These are phyloP conservation scores for Inga laurina DNA, from an alignment of 306 rosid genomes.

Conservation along the genomic window DNA sequence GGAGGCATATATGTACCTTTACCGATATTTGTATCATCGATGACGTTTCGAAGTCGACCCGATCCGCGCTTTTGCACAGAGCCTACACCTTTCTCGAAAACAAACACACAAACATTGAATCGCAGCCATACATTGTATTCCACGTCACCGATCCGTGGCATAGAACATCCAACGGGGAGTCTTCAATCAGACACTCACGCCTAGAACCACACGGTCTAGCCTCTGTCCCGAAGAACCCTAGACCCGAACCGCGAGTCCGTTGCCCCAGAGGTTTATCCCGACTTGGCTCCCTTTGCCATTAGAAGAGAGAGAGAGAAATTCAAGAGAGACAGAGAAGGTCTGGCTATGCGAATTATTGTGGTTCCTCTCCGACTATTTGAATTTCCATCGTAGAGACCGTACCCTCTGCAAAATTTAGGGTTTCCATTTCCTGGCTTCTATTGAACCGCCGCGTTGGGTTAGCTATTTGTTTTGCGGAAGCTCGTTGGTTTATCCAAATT, in stretches of 20 bases:
- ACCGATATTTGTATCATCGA: constrained; percentile 35
- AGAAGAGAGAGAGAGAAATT: constrained; percentile 43
- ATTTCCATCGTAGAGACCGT: constrained; percentile 38
- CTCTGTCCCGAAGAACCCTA: constrained; percentile 52
- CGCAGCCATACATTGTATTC: constrained; percentile 35
- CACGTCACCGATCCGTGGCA: constrained; percentile 68
- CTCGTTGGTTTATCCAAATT: not conserved
- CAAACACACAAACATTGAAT: constrained; percentile 73
- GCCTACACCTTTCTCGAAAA: constrained; percentile 51
- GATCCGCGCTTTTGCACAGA: constrained; percentile 28
- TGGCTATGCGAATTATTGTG: constrained; percentile 18
- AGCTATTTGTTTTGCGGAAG: not conserved
- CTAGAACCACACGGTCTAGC: constrained; percentile 30
- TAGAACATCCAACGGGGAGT: constrained; percentile 47
- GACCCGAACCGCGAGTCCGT: constrained; percentile 50
- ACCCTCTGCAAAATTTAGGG: constrained; percentile 44
- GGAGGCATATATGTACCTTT: not conserved
- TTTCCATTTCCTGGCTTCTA: constrained; percentile 21
- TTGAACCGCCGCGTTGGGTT: constrained; percentile 19
- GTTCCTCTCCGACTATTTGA: constrained; percentile 25
- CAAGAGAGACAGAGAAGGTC: constrained; percentile 19
- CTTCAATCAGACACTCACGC: not conserved
- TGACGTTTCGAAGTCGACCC: constrained; percentile 50
- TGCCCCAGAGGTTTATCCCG: constrained; percentile 59
- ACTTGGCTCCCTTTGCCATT: constrained; percentile 41